These are phyloP conservation scores for Leccinum barrowsii DNA, from an alignment of 768 basidiomycete species.

Conservation along the genomic window DNA sequence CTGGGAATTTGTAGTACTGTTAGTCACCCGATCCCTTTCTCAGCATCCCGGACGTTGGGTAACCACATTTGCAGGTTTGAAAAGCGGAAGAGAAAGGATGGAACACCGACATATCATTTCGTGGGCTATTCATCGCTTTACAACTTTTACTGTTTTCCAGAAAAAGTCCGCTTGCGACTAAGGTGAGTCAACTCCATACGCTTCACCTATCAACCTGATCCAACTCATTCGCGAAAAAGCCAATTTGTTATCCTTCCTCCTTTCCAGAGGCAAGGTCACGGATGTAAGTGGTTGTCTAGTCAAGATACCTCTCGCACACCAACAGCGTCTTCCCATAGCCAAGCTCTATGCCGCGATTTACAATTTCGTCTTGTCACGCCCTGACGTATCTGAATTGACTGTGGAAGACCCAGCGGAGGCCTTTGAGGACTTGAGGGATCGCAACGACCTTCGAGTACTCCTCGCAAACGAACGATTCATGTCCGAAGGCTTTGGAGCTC, in stretches of 20 bases:
- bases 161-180: slow-evolving; percentile 79
- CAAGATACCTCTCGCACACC: neutral
- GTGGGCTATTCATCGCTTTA: slow-evolving; percentile 93
- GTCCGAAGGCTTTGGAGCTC: slow-evolving; percentile 60
- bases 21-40: slow-evolving; percentile 30
- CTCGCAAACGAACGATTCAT: slow-evolving; percentile 62
- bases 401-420: slow-evolving; percentile 98
- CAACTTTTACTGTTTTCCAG: slow-evolving; percentile 95
- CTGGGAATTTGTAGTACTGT: slow-evolving; percentile 94
- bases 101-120: slow-evolving; percentile 77
- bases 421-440: slow-evolving; percentile 94
- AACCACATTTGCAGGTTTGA: slow-evolving; percentile 59
- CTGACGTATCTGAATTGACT: slow-evolving; percentile 83
- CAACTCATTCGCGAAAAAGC: slow-evolving; percentile 38
- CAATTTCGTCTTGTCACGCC: slow-evolving; percentile 61
- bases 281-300: slow-evolving; percentile 53
- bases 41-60: neutral
- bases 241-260: slow-evolving; percentile 94
- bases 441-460: slow-evolving; percentile 83
- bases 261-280: slow-evolving; percentile 86
- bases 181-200: slow-evolving; percentile 48
- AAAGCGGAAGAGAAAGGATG: slow-evolving; percentile 63
- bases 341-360: slow-evolving; percentile 87
- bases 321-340: slow-evolving; percentile 42
- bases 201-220: neutral